Evolutionary conservation across 2,329 filamentous ascomycete genomes (phyloP), one percentile per base, ranked within the genome.

Genomic region (Curvularia hawaiiensis): DNA sequence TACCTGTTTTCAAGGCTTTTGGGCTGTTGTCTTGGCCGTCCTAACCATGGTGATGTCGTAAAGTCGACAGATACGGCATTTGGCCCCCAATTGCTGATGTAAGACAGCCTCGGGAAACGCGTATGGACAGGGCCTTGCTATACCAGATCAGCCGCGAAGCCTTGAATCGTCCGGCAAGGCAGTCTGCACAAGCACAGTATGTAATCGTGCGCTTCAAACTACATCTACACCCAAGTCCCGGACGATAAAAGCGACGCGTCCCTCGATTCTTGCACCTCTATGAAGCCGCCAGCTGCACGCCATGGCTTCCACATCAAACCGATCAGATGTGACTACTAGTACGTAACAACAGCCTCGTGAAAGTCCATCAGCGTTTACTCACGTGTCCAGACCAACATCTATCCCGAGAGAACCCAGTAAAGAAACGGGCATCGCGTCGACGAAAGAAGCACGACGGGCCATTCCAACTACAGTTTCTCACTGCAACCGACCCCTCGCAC

Each of bases 401-500:
- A 2, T 28, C 33, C 5, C 31, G 12, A 39, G 26, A 30, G 6
- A 11, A 24, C 9, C 40, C 57, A 50, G 10, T 35, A 3, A 60
- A 60, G 40, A 31, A 54, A 2, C 59, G 55, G 43, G 54, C 51
- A 4, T 64, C 60, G 14, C 63, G 64, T 10, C 63, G 58, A 30
- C 51, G 59, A n/a, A 40, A 44, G 12, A 72, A 66, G 54, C 68
- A 68, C 40, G 58, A 68, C 58, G 70, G 66, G 9, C 65, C 63
- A 18, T 68, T 68, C 2, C 64, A 71, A 60, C 50, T 70, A n/a
- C 70, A 71, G 33, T 74, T 75, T 28, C 50, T 75, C 11, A 71
- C 68, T 2, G 71, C 69, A 26, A 75, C 71, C 33, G 61, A 73
- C 45, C 72, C 63, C 1, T 65, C 69, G 5, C 64, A 74, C 12